Base-by-base conservation (phyloP, 78 protist species). In the Cavenderia fasciculata region DNA sequence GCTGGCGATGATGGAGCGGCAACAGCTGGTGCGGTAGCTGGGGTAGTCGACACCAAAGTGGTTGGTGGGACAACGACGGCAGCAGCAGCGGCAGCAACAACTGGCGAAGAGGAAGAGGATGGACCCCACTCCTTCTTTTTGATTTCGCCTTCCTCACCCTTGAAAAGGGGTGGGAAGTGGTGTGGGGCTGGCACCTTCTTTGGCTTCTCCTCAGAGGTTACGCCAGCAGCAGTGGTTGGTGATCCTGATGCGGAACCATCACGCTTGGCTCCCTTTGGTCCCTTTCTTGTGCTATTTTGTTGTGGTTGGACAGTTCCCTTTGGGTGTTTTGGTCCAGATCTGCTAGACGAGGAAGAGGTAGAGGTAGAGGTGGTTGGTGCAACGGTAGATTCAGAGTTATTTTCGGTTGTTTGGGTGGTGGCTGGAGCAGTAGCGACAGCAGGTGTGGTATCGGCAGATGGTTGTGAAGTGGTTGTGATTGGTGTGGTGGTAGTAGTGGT, bases 71-170 rank as follows among this genome's bases (percentile, higher is more conserved):
- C 29, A 21, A 51, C 25, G 16, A 57, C 25, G 16, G 6, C 68
- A 59, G 25, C 6, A 3, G 31, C 7, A 25, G 63, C 44, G 25
- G 51, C 82, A 41, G 66, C 52, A 21, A 40, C 87, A 46, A 77
- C 87, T 68, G 76, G 69, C 21, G 75, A 63, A 2, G 46, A 34
- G 62, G 47, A 34, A 36, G 65, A 16, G 70, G 90, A 57, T 82
- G 90, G 90, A 43, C 90, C 90, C 90, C 90, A 82, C 44, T 82
- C 79, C 43, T 23, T 65, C 62, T 82, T 82, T 33, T 66, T 82
- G 5, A 52, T 56, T 57, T 65, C 78, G 33, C 12, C 63, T 41
- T 54, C 46, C 21, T 52, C 66, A 10, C 87, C 87, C 23, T 71
- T 61, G 43, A 63, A 40, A 19, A 82, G 74, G 4, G 90, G 90